Conservation (phyloP, 129 eudicot species). For the Ambrosia artemisiifolia region DNA sequence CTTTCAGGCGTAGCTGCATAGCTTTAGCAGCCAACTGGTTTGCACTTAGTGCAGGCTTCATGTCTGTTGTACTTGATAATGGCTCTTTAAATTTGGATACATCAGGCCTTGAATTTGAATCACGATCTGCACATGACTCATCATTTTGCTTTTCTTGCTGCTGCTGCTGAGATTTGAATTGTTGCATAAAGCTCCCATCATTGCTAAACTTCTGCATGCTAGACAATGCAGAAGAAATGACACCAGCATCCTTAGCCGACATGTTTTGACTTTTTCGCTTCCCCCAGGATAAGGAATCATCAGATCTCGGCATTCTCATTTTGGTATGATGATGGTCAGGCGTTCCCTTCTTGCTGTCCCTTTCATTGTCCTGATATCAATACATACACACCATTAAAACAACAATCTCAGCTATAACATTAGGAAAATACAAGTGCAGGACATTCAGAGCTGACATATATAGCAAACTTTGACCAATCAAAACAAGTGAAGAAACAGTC, state of each 20-base stretch:
- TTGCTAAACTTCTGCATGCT: constrained; percentile 66
- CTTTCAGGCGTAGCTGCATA: constrained; percentile 85
- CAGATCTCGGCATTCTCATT: constrained; percentile 76
- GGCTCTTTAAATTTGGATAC: constrained; percentile 20
- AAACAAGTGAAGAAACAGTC: too few species aligned
- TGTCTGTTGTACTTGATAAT: constrained; percentile 21
- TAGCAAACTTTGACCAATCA: too few species aligned
- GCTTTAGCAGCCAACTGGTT: constrained; percentile 94
- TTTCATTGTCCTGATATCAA: constrained; percentile 35
- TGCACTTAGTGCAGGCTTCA: constrained; percentile 57
- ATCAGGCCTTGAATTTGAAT: constrained; percentile 23
- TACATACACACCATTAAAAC: background rate
- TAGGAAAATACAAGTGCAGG: background rate
- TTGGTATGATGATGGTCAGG: constrained; percentile 10
- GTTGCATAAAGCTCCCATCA: constrained; percentile 70
- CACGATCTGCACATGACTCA: constrained; percentile 25
- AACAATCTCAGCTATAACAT: background rate
- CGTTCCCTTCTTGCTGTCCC: constrained; percentile 35
- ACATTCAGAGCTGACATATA: too few species aligned
- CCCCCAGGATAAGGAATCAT: constrained; percentile 87
- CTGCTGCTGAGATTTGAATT: constrained; percentile 34
- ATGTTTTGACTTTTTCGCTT: constrained; percentile 49
- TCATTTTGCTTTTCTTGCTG: constrained; percentile 3
- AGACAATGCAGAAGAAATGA: constrained; percentile 73
- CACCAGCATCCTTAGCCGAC: constrained; percentile 53